phyloP scores from a whole-genome alignment of 1,139 yeast genomes.

The Taphrina deformans region DNA sequence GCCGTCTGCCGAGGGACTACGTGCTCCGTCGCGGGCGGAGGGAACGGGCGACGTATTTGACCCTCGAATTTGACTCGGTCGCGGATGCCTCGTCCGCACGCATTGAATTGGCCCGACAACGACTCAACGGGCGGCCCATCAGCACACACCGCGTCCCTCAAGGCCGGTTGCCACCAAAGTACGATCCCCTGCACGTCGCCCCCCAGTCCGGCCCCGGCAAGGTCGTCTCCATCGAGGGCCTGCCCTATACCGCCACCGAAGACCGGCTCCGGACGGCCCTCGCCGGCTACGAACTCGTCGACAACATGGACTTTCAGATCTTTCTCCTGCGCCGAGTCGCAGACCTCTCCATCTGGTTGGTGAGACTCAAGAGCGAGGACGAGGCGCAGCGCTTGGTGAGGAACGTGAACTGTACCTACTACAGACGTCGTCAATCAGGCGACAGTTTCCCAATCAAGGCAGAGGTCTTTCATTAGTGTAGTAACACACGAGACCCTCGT shows the following conservation, averaged over 20 bases:
- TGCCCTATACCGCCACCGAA: not conserved
- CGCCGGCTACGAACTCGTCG: constrained; percentile 15
- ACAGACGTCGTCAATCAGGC: not conserved
- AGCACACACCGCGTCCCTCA: not conserved
- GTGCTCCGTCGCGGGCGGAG: constrained; percentile 2
- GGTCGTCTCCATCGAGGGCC: constrained; percentile 6
- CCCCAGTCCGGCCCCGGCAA: constrained; percentile 20
- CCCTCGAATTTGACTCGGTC: not conserved
- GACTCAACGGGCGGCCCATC: not conserved
- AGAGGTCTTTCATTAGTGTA: constrained; percentile 2
- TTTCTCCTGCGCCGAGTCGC: not conserved
- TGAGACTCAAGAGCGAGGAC: not conserved
- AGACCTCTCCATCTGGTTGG: constrained; percentile 7
- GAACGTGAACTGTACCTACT: constrained; percentile 1
- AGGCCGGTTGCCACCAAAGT: not conserved
- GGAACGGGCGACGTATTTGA: not conserved
- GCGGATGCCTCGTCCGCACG: not conserved
- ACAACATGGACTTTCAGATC: constrained; percentile 15
- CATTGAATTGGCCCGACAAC: not conserved
- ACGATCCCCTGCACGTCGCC: constrained; percentile 7
- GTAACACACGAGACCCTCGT: not conserved
- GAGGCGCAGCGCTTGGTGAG: constrained; percentile 13
- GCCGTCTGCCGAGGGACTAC: not conserved
- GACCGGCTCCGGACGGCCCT: not conserved
- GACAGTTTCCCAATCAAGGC: not conserved